Conservation (phyloP, 2,329 filamentous ascomycete genomes). For the Aspergillus chevalieri region DNA sequence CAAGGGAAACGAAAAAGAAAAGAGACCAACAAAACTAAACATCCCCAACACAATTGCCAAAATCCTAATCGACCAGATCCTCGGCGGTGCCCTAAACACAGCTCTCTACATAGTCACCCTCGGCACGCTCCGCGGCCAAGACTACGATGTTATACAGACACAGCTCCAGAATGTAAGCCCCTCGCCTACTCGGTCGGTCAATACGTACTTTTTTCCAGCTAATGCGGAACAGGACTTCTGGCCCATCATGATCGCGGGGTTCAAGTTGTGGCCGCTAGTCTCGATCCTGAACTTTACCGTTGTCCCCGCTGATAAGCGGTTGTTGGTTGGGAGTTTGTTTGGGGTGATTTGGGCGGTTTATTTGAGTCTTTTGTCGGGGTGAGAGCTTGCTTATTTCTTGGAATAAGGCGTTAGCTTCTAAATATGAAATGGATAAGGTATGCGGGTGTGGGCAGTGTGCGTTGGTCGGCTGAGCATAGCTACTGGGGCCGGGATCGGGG, state of each 20-base stretch:
- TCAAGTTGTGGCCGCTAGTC: slow-evolving; percentile 37
- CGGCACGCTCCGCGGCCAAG: slow-evolving; percentile 40
- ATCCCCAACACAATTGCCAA: slow-evolving; percentile 43
- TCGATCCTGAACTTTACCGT: slow-evolving; percentile 35
- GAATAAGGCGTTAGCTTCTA: too few relatives aligned
- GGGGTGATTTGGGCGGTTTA: slow-evolving; percentile 36
- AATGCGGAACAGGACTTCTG: slow-evolving; percentile 25
- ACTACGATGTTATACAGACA: slow-evolving; percentile 23
- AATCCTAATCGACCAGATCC: slow-evolving; percentile 53
- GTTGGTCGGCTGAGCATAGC: too few relatives aligned
- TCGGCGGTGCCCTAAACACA: slow-evolving; percentile 53
- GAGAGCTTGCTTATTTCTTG: not conserved
- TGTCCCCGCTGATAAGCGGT: slow-evolving; percentile 28
- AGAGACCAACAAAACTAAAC: slow-evolving; percentile 19
- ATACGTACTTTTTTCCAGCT: not conserved
- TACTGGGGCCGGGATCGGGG: too few relatives aligned
- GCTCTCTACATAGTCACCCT: slow-evolving; percentile 52
- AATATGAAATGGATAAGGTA: too few relatives aligned
- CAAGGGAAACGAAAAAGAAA: slow-evolving; percentile 9
- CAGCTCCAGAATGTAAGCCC: slow-evolving; percentile 27
- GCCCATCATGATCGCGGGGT: slow-evolving; percentile 31
- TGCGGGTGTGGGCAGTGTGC: too few relatives aligned
- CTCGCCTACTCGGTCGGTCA: not conserved
- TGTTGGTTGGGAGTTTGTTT: slow-evolving; percentile 31
- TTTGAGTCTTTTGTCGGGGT: slow-evolving; percentile 28